These are phyloP conservation scores for Microstroma glucosiphilum DNA, from an alignment of 1,284 basidiomycete genomes.

Conservation along the genomic window DNA sequence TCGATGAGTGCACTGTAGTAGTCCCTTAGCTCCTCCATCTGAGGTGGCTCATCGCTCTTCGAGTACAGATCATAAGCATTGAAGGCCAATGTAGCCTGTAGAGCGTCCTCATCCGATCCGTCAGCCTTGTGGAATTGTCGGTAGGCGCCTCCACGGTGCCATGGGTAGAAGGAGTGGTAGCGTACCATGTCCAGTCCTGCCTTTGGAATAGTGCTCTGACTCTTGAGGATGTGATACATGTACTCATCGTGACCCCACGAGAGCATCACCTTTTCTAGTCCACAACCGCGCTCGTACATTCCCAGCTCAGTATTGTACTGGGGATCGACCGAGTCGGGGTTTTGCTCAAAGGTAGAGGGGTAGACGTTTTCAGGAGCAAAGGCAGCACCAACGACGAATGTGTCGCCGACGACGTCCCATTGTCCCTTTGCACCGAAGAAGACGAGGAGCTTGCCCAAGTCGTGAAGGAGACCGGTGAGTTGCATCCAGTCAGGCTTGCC, in stretches of 20 bases:
- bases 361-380: slow-evolving; percentile 60
- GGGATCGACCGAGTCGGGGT: slow-evolving; percentile 67
- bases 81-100: slow-evolving; percentile 57
- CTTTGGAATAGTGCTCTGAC: slow-evolving; percentile 61
- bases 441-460: slow-evolving; percentile 33
- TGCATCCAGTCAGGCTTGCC: slow-evolving; percentile 66
- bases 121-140: slow-evolving; percentile 20
- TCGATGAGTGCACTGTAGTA: slow-evolving; percentile 76
- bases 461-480: slow-evolving; percentile 68
- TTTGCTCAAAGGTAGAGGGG: slow-evolving; percentile 72
- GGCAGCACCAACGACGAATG: slow-evolving; percentile 77
- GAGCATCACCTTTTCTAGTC: slow-evolving; percentile 82
- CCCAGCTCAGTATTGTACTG: slow-evolving; percentile 74
- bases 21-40: slow-evolving; percentile 63
- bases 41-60: slow-evolving; percentile 69
- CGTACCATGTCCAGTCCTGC: slow-evolving; percentile 85
- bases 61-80: slow-evolving; percentile 87
- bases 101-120: slow-evolving; percentile 20
- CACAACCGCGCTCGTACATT: slow-evolving; percentile 76
- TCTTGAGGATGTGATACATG: slow-evolving; percentile 31
- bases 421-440: slow-evolving; percentile 59
- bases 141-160: slow-evolving; percentile 36
- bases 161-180: slow-evolving; percentile 89
- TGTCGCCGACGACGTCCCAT: slow-evolving; percentile 83
- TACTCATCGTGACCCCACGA: slow-evolving; percentile 77